Base-by-base conservation (phyloP, 169 alveolate genomes). In the Plasmodium fragile region DNA sequence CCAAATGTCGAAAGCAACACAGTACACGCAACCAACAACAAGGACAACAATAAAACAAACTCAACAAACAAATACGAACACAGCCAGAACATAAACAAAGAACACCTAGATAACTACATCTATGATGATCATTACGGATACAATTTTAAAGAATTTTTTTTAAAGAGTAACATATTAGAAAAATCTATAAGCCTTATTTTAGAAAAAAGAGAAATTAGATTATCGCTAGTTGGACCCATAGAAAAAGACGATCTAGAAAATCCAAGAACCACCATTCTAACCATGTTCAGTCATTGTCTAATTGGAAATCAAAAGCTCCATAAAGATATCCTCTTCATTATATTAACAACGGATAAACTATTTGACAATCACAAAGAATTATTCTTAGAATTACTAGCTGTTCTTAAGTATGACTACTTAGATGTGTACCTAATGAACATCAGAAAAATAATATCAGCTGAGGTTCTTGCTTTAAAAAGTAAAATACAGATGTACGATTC, bases 161-260 rank as follows among this genome's bases (percentile, higher is more conserved):
- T 84, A 84, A 84, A 84, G 59, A 84, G 93, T 52, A 84, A 84
- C 78, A 84, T 84, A 7, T 41, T 84, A 28, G 93, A 84, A 84
- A 84, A 84, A 41, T 84, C 93, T 16, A 84, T 84, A 52, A 84
- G 93, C 79, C 30, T 84, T 32, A 84, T 84, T 72, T 52, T 84
- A 52, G 93, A 84, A 84, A 84, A 75, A 73, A 84, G 93, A 84
- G 69, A 73, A 36, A 84, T 84, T 13, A 72, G 93, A 73, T 84
- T 84, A 84, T 84, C 93, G 32, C 59, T 84, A 72, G 93, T 84
- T 52, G 93, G 93, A 11, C 93, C 93, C 32, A 84, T 84, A 71
- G 93, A 84, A 84, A 84, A 55, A 49, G 93, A 84, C 16, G 93
- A 84, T 28, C 2, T 84, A 32, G 84, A 84, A 22, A 84, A 84